phyloP scores from a whole-genome alignment of 2,329 filamentous ascomycete genomes.

The Aureobasidium sp. region DNA sequence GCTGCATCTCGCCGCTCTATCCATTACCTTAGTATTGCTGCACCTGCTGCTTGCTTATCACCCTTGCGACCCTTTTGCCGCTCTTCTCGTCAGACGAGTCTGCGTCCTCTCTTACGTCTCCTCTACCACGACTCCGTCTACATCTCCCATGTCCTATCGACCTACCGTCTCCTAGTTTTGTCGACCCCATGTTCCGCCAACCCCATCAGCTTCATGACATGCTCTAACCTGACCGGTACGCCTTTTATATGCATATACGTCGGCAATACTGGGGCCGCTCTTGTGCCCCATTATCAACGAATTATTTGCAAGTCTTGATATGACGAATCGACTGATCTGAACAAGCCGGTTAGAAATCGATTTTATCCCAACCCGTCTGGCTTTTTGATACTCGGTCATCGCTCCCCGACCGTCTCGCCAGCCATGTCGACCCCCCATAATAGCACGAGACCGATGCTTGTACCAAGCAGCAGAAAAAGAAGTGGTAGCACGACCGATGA shows the following conservation, averaged over 20 bases:
- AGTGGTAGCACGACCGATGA: slow-evolving; percentile 36
- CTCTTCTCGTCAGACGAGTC: not conserved
- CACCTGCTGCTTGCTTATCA: slow-evolving; percentile 10
- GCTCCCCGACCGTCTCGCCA: not conserved
- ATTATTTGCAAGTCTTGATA: not conserved
- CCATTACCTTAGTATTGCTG: not conserved
- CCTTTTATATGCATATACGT: slow-evolving; percentile 1
- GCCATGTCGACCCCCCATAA: slow-evolving; percentile 4
- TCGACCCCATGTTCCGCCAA: not conserved
- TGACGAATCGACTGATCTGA: not conserved
- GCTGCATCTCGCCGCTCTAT: slow-evolving; percentile 9
- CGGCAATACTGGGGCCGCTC: slow-evolving; percentile 9
- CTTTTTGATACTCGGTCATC: not conserved
- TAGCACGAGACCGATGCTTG: slow-evolving; percentile 5
- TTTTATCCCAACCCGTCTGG: not conserved
- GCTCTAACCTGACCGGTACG: slow-evolving; percentile 8
- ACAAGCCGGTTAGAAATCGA: slow-evolving; percentile 4
- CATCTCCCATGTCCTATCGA: not conserved
- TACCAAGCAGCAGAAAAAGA: slow-evolving; percentile 1
- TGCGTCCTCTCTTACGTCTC: not conserved
- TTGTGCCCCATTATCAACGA: slow-evolving; percentile 6
- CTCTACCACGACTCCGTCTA: not conserved
- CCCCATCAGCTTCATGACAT: not conserved
- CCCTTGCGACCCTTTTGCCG: slow-evolving; percentile 3
- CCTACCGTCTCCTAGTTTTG: not conserved